These are phyloP conservation scores for Rhodotorula kratochvilovae DNA, from an alignment of 768 basidiomycete species.

Conservation along the genomic window DNA sequence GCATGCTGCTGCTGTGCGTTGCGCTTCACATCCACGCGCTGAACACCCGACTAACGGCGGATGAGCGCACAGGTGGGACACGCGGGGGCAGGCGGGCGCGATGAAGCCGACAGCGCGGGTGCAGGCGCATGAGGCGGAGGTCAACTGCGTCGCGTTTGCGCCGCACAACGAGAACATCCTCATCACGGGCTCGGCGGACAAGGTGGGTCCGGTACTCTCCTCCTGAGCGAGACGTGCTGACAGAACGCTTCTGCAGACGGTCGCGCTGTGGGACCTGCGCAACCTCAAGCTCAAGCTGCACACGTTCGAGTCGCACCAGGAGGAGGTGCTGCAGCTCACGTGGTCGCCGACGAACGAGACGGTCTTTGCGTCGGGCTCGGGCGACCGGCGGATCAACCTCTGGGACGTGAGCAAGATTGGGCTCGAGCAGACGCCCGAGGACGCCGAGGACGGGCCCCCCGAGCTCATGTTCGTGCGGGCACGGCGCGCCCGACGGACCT, in stretches of 20 bases:
- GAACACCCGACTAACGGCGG: background rate
- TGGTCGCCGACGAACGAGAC: conserved; percentile 94
- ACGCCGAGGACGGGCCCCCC: conserved; percentile 96
- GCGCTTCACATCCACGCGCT: background rate
- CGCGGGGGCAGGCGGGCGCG: conserved; percentile 56
- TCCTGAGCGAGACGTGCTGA: too few relatives aligned
- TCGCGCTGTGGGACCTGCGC: conserved; percentile 81
- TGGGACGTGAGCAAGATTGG: conserved; percentile 93
- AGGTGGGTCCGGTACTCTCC: conserved; percentile 55
- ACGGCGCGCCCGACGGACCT: conserved; percentile 74
- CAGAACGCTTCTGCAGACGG: conserved; percentile 58
- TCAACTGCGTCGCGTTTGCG: conserved; percentile 84
- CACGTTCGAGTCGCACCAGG: conserved; percentile 84
- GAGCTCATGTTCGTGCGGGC: conserved; percentile 86
- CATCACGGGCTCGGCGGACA: conserved; percentile 88
- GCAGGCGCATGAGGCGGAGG: conserved; percentile 84
- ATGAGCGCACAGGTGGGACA: conserved; percentile 72
- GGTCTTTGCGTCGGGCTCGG: conserved; percentile 89
- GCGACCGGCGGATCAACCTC: conserved; percentile 85
- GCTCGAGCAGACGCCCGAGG: conserved; percentile 92
- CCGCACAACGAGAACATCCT: conserved; percentile 73
- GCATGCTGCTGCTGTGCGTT: conserved; percentile 82
- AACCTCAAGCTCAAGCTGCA: conserved; percentile 66
- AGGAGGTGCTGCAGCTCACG: conserved; percentile 85
- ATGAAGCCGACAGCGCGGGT: conserved; percentile 63